Conservation (phyloP, 345 rosid genomes). For the Arabis alpina region DNA sequence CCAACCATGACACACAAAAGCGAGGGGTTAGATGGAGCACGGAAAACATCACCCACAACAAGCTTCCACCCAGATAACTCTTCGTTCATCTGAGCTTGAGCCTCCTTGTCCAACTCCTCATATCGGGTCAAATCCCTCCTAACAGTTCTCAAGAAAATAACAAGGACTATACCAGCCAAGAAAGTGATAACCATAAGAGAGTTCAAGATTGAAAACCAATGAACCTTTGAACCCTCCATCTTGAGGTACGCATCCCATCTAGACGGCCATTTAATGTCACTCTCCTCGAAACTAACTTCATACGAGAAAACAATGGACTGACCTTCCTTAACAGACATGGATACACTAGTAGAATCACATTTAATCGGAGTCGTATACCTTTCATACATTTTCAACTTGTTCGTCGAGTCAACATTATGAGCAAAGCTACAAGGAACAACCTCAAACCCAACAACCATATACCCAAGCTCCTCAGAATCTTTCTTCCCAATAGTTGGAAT, state of each 20-base stretch:
- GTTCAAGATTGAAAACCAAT: constrained; percentile 85
- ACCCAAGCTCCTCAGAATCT: constrained; percentile 58
- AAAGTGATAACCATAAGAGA: constrained; percentile 86
- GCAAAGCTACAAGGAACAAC: constrained; percentile 75
- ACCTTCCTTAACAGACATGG: constrained; percentile 73
- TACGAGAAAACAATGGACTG: constrained; percentile 74
- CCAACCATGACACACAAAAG: constrained; percentile 75
- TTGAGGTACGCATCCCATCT: constrained; percentile 87
- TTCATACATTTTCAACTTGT: constrained; percentile 61
- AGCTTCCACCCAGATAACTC: constrained; percentile 88
- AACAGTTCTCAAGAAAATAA: constrained; percentile 87
- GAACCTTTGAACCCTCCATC: constrained; percentile 89
- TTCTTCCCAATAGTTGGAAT: constrained; percentile 53
- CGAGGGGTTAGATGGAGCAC: constrained; percentile 59
- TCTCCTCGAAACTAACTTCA: constrained; percentile 73
- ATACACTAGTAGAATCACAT: constrained; percentile 72
- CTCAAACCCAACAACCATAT: constrained; percentile 91
- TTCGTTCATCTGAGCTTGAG: constrained; percentile 92
- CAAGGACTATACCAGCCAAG: constrained; percentile 87
- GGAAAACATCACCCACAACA: constrained; percentile 81
- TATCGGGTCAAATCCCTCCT: constrained; percentile 85
- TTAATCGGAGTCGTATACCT: constrained; percentile 65
- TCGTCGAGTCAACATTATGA: constrained; percentile 58
- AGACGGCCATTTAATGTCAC: constrained; percentile 90
- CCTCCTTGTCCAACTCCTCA: constrained; percentile 91